Evolutionary conservation across 2,329 filamentous ascomycete species (phyloP), one percentile per base, ranked within the genome.

Genomic region (Dactylonectria macrodidyma): DNA sequence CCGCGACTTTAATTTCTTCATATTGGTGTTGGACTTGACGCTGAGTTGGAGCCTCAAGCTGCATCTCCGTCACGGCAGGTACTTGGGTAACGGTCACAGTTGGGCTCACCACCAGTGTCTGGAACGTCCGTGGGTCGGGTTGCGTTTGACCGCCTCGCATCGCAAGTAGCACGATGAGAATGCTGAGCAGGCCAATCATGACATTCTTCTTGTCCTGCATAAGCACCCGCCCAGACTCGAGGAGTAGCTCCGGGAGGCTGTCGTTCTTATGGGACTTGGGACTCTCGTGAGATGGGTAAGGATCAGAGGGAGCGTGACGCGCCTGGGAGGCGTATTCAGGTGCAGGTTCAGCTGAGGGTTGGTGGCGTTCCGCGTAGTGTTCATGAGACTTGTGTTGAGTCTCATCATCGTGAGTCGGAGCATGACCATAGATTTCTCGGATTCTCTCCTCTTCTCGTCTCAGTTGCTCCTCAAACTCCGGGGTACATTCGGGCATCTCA

Each of bases 181-280:
- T 65, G 62, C 86, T 85, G 58, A 92, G 79, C 0, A 88, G 73
- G 5, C 83, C 81, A 30, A 91, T 91, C n/a, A 84, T 79, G 10
- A 91, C 76, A 63, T 91, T 91, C 80, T 87, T 90, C 65, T 84
- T 84, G 71, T 91, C 89, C 54, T 85, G 84, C 72, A 91, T 74
- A 19, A 88, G 77, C 8, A 91, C 85, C 36, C 84, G 83, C 58
- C 82, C 80, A 0, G 88, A 87, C 69, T 89, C 86, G 9, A 88
- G 72, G 0, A 91, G 74, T 9, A 91, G 80, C 67, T 89, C 85
- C 0, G 84, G 80, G 11, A 91, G 81, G 2, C 86, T 87, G 0
- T 87, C 86, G 10, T 79, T 79, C 66, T 85, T 81, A 59, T 81
- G 79, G 30, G 75, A 60, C 56, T 72, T 58, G 30, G 71, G 77